These are phyloP conservation scores for Euryodendron excelsum DNA, from an alignment of 148 eudicot species.

Conservation along the genomic window DNA sequence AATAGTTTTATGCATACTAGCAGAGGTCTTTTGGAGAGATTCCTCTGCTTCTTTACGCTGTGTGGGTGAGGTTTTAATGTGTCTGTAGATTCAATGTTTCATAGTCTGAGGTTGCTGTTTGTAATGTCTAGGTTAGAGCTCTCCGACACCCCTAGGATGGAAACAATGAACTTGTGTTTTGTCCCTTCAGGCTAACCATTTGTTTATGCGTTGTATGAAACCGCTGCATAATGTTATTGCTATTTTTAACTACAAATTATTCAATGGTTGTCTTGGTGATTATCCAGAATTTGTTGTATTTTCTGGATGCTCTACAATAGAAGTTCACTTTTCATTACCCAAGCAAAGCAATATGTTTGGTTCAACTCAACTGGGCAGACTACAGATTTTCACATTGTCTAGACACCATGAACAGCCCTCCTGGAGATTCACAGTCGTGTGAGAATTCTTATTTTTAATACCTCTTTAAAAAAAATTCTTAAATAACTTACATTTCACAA, in stretches of 20 bases:
- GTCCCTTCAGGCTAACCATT: slow-evolving; percentile 5
- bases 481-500: too few relatives aligned
- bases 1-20: not conserved
- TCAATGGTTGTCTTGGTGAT: not conserved
- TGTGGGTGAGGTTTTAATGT: not conserved
- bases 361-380: too few relatives aligned
- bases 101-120: not conserved
- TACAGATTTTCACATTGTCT: too few relatives aligned
- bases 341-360: too few relatives aligned
- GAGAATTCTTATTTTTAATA: too few relatives aligned
- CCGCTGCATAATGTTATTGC: slow-evolving; percentile 1
- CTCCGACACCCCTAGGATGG: not conserved
- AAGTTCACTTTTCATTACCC: too few relatives aligned
- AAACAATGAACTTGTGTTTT: not conserved
- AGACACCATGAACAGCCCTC: too few relatives aligned
- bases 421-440: too few relatives aligned
- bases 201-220: slow-evolving; percentile 21
- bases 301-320: too few relatives aligned
- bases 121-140: not conserved
- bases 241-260: not conserved
- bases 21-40: not conserved
- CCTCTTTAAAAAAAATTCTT: too few relatives aligned
- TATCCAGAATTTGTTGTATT: not conserved
- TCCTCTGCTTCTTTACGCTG: not conserved
- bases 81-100: not conserved